Percentiles rank a stretch among this genome's conserved stretches.
Evolutionary conservation across 768 basidiomycete genomes (phyloP).

Genomic region (Rhizopogon rudus): DNA sequence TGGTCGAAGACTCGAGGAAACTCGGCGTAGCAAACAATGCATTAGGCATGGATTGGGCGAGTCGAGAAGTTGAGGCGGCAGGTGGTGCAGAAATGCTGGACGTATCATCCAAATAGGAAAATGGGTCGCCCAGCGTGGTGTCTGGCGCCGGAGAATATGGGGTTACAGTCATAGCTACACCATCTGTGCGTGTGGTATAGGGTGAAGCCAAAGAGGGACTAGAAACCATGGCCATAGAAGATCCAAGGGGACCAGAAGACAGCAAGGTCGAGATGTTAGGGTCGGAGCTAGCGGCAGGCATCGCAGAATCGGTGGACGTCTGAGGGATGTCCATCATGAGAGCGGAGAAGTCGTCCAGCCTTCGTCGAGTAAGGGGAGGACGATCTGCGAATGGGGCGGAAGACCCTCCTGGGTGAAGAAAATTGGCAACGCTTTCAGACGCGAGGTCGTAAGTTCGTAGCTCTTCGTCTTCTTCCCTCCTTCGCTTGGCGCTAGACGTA

Average conservation of each 20-base stretch:
- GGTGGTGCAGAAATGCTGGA: constrained; percentile 23
- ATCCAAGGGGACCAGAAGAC: not conserved
- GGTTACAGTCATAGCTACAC: not conserved
- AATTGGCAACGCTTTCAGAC: constrained; percentile 48
- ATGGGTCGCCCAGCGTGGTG: constrained; percentile 41
- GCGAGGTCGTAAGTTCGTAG: constrained; percentile 52
- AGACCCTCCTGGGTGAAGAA: constrained; percentile 29
- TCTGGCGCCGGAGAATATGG: constrained; percentile 1
- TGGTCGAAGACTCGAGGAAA: constrained; percentile 30
- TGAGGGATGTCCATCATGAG: not conserved
- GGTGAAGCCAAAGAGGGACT: not conserved
- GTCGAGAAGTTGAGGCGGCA: constrained; percentile 18
- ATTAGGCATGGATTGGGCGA: constrained; percentile 18
- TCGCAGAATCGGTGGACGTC: not conserved
- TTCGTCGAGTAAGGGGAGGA: constrained; percentile 16
- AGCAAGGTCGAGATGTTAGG: not conserved
- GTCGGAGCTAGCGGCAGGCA: not conserved
- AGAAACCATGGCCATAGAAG: not conserved
- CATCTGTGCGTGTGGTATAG: not conserved
- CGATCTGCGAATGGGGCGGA: constrained; percentile 10
- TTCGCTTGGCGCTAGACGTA: constrained; percentile 40
- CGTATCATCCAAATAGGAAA: constrained; percentile 49
- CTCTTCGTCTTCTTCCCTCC: constrained; percentile 49
- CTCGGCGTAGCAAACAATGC: constrained; percentile 30
- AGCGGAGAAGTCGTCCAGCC: constrained; percentile 7